These are phyloP conservation scores for Erodium texanum DNA, from an alignment of 441 rosid genomes.

Conservation along the genomic window DNA sequence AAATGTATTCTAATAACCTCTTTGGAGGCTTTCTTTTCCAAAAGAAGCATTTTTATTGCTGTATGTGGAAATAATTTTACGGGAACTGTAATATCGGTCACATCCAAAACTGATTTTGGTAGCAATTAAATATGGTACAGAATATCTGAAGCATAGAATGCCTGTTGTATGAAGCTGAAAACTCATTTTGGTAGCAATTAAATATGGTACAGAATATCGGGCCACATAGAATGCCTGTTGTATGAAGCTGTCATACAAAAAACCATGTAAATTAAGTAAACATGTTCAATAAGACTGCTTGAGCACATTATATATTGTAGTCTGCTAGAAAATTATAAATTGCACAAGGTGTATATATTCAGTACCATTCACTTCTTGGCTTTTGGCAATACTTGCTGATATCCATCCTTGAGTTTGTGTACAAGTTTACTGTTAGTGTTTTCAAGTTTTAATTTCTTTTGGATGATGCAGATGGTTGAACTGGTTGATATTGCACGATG, in stretches of 20 bases:
- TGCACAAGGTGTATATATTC: background rate
- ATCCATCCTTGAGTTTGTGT: background rate
- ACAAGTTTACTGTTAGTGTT: background rate
- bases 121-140: background rate
- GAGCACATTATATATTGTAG: background rate
- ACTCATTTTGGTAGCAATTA: background rate
- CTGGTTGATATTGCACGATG: constrained; percentile 97
- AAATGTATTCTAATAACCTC: constrained; percentile 4
- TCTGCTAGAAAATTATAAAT: background rate
- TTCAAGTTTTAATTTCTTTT: constrained; percentile 22
- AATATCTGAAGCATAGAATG: background rate
- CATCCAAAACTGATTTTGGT: background rate
- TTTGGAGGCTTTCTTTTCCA: background rate
- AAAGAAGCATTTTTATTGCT: too few relatives aligned
- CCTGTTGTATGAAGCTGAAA: background rate
- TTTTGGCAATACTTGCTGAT: background rate
- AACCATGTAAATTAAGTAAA: background rate
- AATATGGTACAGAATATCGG: background rate
- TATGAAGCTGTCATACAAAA: background rate
- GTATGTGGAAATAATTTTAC: too few relatives aligned
- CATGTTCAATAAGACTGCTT: background rate
- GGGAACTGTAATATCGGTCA: background rate
- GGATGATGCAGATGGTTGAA: constrained; percentile 69
- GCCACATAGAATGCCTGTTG: background rate
- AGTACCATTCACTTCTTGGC: background rate